Percentiles rank a stretch among this genome's conserved stretches.
Conservation (phyloP, 2,329 filamentous ascomycete genomes). For the Penicillium capsulatum region DNA sequence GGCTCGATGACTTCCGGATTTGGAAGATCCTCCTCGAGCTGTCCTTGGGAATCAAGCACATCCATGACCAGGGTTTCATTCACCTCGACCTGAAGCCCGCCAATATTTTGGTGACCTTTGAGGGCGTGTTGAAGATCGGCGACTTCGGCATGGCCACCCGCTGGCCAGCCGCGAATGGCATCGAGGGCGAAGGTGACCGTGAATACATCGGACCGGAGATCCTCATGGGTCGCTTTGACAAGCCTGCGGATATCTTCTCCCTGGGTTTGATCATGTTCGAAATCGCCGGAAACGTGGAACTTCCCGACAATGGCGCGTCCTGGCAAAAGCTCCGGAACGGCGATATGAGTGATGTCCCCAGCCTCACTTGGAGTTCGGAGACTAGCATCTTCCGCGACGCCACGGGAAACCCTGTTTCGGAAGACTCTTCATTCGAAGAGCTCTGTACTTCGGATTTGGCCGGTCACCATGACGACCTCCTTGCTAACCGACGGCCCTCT, state of each 20-base stretch:
- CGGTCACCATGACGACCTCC: conserved; percentile 41
- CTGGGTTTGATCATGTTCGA: conserved; percentile 92
- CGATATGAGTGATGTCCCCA: conserved; percentile 83
- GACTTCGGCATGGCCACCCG: conserved; percentile 69
- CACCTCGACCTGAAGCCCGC: conserved; percentile 65
- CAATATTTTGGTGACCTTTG: conserved; percentile 63
- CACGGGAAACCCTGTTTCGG: conserved; percentile 61
- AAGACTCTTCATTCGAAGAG: conserved; percentile 43
- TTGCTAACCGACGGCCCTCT: conserved; percentile 26
- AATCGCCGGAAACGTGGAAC: conserved; percentile 86
- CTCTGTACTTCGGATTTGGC: conserved; percentile 43
- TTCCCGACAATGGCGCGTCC: conserved; percentile 85
- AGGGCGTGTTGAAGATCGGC: conserved; percentile 62
- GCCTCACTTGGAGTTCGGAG: conserved; percentile 73
- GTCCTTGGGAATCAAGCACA: conserved; percentile 75
- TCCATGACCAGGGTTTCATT: conserved; percentile 81
- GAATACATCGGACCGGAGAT: conserved; percentile 96
- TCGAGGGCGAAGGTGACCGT: conserved; percentile 90
- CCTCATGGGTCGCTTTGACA: conserved; percentile 78
- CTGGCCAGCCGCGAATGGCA: conserved; percentile 70
- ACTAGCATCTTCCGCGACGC: conserved; percentile 70
- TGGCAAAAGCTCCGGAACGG: conserved; percentile 89
- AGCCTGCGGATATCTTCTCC: conserved; percentile 89
- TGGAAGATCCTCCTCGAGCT: conserved; percentile 96
- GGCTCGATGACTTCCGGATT: conserved; percentile 93